These are phyloP conservation scores for Mycena vulgaris DNA, from an alignment of 768 basidiomycete species.

Conservation along the genomic window DNA sequence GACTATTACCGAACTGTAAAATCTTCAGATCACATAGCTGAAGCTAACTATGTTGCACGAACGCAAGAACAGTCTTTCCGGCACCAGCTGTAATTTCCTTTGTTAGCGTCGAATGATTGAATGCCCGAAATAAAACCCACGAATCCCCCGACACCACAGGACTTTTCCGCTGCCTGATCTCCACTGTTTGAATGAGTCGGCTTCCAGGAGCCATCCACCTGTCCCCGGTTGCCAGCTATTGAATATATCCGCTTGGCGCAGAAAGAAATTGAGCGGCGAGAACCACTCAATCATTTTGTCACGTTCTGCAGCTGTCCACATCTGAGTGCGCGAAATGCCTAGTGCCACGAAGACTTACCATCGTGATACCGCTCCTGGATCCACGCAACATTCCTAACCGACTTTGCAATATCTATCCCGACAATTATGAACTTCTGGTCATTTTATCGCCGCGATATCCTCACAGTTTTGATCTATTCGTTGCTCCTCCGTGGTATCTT, in stretches of 20 bases:
- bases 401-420: not conserved
- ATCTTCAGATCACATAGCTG: not conserved
- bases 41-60: not conserved
- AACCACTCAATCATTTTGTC: not conserved
- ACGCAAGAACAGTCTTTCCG: conserved; percentile 24
- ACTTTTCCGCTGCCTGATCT: not conserved
- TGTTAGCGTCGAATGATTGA: not conserved
- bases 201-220: not conserved
- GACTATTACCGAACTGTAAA: not conserved
- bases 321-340: not conserved
- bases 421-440: no score
- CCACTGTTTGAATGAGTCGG: not conserved
- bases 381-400: not conserved
- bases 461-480: not conserved
- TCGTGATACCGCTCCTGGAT: not conserved
- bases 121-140: not conserved
- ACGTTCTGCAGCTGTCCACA: not conserved
- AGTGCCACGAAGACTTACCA: not conserved
- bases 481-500: not conserved
- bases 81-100: conserved; percentile 5
- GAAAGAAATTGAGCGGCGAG: no score
- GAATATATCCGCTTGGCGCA: no score
- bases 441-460: no score
- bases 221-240: no score
- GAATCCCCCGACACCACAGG: conserved; percentile 18